Evolutionary conservation across 805 yeast genomes (phyloP), one percentile per base, ranked within the genome.

Genomic region (Candida maesae): DNA sequence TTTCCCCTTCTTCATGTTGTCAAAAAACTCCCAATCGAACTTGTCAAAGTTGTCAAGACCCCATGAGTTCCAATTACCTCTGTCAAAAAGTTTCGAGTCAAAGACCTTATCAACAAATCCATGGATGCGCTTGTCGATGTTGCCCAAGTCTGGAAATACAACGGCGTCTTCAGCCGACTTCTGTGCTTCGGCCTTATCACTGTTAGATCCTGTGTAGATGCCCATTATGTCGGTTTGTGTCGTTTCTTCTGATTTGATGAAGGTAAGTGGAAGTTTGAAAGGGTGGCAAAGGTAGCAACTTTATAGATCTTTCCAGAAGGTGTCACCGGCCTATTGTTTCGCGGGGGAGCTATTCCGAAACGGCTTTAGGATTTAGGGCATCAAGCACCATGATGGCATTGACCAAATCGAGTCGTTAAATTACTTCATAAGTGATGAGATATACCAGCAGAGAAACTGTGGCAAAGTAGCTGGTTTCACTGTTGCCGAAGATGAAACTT

Each of bases 161-260:
- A 13, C 9, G 13, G 31, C 6, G 18, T 28, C 6, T 18, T 28
- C 31, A 15, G 49, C 51, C 5, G 43, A 33, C 32, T 34, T 32
- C 33, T 52, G 49, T 3, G 51, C 36, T 23, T 41, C 36, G n/a
- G 30, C 23, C 20, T 39, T 41, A 33, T 52, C 56, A 17, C 16
- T 38, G 12, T 27, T 23, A 5, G 52, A 42, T 16, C 34, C 42
- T 6, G 46, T 33, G 42, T 35, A 52, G 38, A 52, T 40, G 2
- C 55, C 55, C 55, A 51, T 51, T 15, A 25, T 36, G 21, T 28
- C 19, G 6, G 17, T 28, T 13, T 28, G 9, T 28, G 8, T 8
- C 12, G 28, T 25, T 10, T 10, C 6, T 5, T 10, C 5, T 9
- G n/a, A 10, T 25, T 25, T 25, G 28, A 10, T 10, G 28, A 6